Evolutionary conservation across 1,284 basidiomycete genomes (phyloP), one percentile per base, ranked within the genome.

Genomic region (Apiotrichum akiyoshidainum): DNA sequence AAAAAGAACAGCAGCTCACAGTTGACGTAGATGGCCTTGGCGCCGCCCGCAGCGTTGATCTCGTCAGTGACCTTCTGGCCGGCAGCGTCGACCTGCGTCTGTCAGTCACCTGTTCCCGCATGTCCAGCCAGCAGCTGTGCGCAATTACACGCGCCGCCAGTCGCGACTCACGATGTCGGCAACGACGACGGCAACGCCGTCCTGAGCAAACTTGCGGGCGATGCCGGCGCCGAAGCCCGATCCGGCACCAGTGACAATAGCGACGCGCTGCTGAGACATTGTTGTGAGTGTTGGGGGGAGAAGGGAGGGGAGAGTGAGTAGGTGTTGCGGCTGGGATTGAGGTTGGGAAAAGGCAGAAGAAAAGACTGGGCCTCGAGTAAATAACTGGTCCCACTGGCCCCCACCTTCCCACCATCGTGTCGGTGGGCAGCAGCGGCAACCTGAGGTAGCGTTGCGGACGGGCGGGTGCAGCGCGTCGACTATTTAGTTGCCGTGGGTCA

Each of bases 181-280:
- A 6, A 63, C 52, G 5, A 63, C 55, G 13, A 63, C 61, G 5
- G 52, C 53, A 4, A 59, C 58, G 11, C 55, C 52, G 40, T 56
- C 54, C 48, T 57, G 46, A 26, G 52, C 55, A 26, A 59, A 59
- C n/a, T 31, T 21, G 40, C 46, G 48, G 10, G 61, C 58, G 26
- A 63, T 63, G 22, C 55, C 58, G 5, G 54, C 54, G 34, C 61
- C 61, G 39, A 63, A 63, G n/a, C 61, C 61, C 12, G 37, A 44
- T 11, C 61, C 61, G 2, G 57, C 57, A 12, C 61, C 61, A 5
- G 61, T 63, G 21, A 63, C 61, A 39, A 63, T 41, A 7, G 60
- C 60, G 12, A 62, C 60, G 34, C 57, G 60, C 21, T 50, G 48
- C 35, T n/a, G 17, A 16, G 42, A 19, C 42, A 44, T 44, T 8